Base-by-base conservation (phyloP, 2,329 filamentous ascomycete genomes). In the Calonectria multiphialidica region DNA sequence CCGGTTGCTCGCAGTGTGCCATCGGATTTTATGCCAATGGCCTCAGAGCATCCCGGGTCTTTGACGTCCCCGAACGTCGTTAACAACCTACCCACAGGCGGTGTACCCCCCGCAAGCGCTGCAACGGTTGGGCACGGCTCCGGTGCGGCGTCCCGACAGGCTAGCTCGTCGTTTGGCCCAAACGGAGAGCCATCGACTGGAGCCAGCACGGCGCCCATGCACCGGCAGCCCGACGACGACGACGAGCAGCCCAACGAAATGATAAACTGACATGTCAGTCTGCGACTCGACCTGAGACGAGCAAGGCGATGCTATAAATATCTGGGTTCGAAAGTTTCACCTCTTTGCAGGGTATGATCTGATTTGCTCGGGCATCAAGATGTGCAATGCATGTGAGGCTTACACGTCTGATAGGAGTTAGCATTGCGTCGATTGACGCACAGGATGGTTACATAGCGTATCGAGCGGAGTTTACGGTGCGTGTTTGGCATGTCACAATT, bases 131-230 rank as follows among this genome's bases (percentile, higher is more conserved):
- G 78, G 23, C 75, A 79, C 30, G 72, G 76, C 10, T 74, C 72
- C 15, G 63, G 71, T 10, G 21, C 53, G 21, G 37, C 37, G 53
- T 72, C 77, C 42, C 66, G 59, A 25, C 73, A 77, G 62, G 57
- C 64, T 23, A 71, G 69, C 40, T 59, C 57, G 4, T 76, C 77
- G 37, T 81, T 77, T 55, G 57, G 74, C 6, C 74, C 75, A n/a
- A 79, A 78, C 37, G 76, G 76, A 30, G 79, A 77, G 18, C 53
- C 76, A 8, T 71, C 79, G 15, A 73, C 78, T 23, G 81, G 81
- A n/a, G 82, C 83, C 40, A 85, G 83, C 76, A 84, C 83, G 7
- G 83, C 83, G 15, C 80, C 81, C 4, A 81, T 84, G 70, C 82
- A 84, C 66, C 80, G 79, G 62, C 74, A 78, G 18, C 74, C 53